Percentiles rank a stretch among this genome's conserved stretches.
Evolutionary conservation across 441 rosid genomes (phyloP).

Genomic region (Aleurites moluccanus): DNA sequence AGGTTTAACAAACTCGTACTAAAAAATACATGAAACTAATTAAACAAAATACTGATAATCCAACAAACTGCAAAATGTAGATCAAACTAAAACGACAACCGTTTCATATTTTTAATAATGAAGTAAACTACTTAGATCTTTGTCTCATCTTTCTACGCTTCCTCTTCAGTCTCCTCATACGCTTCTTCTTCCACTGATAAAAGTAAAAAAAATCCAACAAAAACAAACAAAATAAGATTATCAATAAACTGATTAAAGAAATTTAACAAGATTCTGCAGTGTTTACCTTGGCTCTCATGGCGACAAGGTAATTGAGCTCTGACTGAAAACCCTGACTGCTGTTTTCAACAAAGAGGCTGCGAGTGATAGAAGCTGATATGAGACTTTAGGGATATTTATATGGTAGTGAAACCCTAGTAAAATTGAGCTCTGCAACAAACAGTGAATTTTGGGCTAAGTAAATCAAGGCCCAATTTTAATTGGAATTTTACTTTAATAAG

Average conservation of each 20-base stretch:
- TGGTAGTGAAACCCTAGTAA: constrained; percentile 34
- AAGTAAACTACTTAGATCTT: constrained; percentile 63
- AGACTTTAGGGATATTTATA: not conserved
- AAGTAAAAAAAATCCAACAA: not conserved
- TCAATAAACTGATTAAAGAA: not conserved
- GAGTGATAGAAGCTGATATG: not conserved
- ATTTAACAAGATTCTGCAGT: not conserved
- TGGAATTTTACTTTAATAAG: not conserved
- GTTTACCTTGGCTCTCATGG: constrained; percentile 75
- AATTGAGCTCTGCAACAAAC: not conserved
- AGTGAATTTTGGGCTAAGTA: not conserved
- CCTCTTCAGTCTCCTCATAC: constrained; percentile 81
- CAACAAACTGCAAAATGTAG: not conserved
- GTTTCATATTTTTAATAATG: not conserved
- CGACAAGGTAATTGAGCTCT: constrained; percentile 2
- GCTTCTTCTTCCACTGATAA: constrained; percentile 69
- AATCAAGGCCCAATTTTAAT: not conserved
- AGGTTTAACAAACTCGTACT: constrained; percentile 1
- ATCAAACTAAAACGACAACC: constrained; percentile 13
- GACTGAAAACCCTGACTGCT: constrained; percentile 18
- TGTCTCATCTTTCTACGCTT: constrained; percentile 82
- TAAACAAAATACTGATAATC: constrained; percentile 14
- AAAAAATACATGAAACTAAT: constrained; percentile 6
- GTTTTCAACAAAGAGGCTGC: not conserved
- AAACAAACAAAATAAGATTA: not conserved